These are phyloP conservation scores for Fraxinus excelsior DNA, from an alignment of 257 asterid species.

Conservation along the genomic window DNA sequence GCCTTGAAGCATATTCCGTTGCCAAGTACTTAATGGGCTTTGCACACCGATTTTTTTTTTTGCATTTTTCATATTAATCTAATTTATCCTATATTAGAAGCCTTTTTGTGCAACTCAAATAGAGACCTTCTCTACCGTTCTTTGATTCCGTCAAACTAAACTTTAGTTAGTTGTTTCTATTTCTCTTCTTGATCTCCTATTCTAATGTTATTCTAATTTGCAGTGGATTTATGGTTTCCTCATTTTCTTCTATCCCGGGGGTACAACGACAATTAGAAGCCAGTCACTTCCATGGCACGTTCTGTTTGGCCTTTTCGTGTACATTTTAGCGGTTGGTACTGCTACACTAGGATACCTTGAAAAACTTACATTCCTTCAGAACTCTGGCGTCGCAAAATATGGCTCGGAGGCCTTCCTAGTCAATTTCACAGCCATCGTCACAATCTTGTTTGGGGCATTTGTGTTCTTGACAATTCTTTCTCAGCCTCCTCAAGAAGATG, in stretches of 20 bases:
- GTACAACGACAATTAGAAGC: slow-evolving; percentile 57
- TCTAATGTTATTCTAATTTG: slow-evolving; percentile 17
- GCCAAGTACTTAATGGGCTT: neutral
- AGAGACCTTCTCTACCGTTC: neutral
- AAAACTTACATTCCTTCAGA: slow-evolving; percentile 88
- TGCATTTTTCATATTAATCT: neutral
- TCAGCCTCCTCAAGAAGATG: slow-evolving; percentile 62
- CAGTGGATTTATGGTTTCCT: slow-evolving; percentile 93
- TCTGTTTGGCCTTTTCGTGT: slow-evolving; percentile 65
- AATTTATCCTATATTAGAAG: neutral
- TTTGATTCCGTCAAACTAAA: neutral
- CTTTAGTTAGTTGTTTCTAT: neutral
- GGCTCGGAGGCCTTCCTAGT: slow-evolving; percentile 93
- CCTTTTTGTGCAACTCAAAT: neutral
- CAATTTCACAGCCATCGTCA: slow-evolving; percentile 83
- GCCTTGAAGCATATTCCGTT: neutral
- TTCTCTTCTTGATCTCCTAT: neutral
- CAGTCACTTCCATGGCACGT: slow-evolving; percentile 95
- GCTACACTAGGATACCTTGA: slow-evolving; percentile 83
- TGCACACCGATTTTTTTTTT: neutral
- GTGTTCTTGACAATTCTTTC: slow-evolving; percentile 72
- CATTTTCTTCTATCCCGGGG: slow-evolving; percentile 95
- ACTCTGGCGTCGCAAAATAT: slow-evolving; percentile 63
- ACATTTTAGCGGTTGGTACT: slow-evolving; percentile 62
- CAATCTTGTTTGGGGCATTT: slow-evolving; percentile 69